Evolutionary conservation across 2,329 filamentous ascomycete species (phyloP).

Genomic region (Exophiala viscosa): DNA sequence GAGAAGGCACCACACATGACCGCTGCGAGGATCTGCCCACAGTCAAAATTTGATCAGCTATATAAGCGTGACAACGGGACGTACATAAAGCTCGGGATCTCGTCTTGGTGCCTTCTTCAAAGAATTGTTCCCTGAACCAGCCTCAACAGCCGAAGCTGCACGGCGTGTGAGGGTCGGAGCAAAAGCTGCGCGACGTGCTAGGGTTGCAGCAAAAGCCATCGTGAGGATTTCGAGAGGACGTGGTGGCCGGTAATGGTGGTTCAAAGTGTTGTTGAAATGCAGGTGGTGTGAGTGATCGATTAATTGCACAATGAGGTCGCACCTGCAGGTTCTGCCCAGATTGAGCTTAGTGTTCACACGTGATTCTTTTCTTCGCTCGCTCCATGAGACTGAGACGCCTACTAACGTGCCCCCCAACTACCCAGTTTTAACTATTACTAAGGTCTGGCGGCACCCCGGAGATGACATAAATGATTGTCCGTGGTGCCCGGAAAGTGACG

Average conservation of each 20-base stretch:
- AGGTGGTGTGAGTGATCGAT: conserved; percentile 17
- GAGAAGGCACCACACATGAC: conserved; percentile 87
- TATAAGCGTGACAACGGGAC: conserved; percentile 27
- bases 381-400: no score
- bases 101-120: conserved; percentile 60
- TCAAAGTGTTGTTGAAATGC: not conserved
- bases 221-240: not conserved
- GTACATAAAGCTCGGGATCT: conserved; percentile 73
- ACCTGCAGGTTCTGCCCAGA: not conserved
- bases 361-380: not conserved
- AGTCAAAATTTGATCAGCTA: conserved; percentile 2
- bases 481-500: no score
- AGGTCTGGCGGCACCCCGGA: no score
- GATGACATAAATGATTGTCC: no score
- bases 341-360: not conserved
- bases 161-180: not conserved
- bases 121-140: conserved; percentile 44
- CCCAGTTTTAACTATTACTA: no score
- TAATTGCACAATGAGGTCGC: not conserved
- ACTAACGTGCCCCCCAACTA: no score
- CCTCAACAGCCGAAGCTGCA: conserved; percentile 15
- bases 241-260: conserved; percentile 3
- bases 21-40: conserved; percentile 72
- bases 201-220: conserved; percentile 15
- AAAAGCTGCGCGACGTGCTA: conserved; percentile 9